Conservation (phyloP, 768 basidiomycete species). For the Punctularia strigosozonata region DNA sequence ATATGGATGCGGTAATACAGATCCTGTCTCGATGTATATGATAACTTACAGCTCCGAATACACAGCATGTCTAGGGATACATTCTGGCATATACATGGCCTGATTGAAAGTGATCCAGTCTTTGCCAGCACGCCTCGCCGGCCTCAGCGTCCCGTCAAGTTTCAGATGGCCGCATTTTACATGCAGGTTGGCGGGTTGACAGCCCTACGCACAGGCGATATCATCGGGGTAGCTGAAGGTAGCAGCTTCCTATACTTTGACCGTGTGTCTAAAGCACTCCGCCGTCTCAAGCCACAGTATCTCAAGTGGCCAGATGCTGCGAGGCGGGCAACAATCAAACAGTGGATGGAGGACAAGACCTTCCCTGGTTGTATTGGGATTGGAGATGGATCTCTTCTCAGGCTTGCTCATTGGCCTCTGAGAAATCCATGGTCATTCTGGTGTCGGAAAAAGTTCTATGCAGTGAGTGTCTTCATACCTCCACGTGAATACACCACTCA, state of each 20-base stretch:
- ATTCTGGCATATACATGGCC: not conserved
- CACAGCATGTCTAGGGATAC: not conserved
- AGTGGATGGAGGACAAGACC: slow-evolving; percentile 8
- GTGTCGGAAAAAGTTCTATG: slow-evolving; percentile 12
- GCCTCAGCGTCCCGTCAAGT: slow-evolving; percentile 13
- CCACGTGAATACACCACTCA: not conserved
- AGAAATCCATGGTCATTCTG: slow-evolving; percentile 8
- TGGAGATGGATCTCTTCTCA: slow-evolving; percentile 12
- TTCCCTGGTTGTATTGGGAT: slow-evolving; percentile 14
- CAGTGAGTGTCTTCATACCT: slow-evolving; percentile 5
- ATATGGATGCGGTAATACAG: not conserved
- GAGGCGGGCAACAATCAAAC: slow-evolving; percentile 2
- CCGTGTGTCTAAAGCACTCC: slow-evolving; percentile 11
- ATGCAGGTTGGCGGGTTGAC: slow-evolving; percentile 12
- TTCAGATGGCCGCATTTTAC: slow-evolving; percentile 14
- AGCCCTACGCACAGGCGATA: slow-evolving; percentile 5
- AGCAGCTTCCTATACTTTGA: slow-evolving; percentile 12
- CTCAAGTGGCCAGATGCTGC: slow-evolving; percentile 10
- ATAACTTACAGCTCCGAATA: not conserved
- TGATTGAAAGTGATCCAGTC: slow-evolving; percentile 7
- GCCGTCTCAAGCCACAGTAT: slow-evolving; percentile 6
- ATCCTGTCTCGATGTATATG: not conserved
- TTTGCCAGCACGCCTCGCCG: slow-evolving; percentile 8
- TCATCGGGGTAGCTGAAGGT: slow-evolving; percentile 12
- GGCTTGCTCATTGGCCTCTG: slow-evolving; percentile 8